phyloP scores from a whole-genome alignment of 768 basidiomycete genomes.

The Phaeolepiota aurea region DNA sequence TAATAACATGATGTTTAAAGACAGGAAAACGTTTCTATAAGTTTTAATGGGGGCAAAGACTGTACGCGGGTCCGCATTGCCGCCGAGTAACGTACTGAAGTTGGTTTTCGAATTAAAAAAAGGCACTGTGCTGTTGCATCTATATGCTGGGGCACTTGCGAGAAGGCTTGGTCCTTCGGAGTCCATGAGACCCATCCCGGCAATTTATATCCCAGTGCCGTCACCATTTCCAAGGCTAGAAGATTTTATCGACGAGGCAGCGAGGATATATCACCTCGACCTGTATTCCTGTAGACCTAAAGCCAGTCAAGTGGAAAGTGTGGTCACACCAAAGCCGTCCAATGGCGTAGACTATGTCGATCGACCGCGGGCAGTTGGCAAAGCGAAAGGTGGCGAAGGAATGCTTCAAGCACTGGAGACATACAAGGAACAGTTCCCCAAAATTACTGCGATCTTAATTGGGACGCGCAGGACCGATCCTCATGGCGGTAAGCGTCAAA shows the following conservation, averaged over 20 bases:
- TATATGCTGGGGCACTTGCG: conserved; percentile 70
- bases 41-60: conserved; percentile 99
- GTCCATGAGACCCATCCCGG: conserved; percentile 39
- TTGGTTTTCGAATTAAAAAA: conserved; percentile 7
- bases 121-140: conserved; percentile 95
- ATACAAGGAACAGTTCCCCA: conserved; percentile 61
- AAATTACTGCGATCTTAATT: conserved; percentile 76
- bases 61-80: conserved; percentile 48
- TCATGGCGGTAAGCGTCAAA: conserved; percentile 68
- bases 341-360: conserved; percentile 13
- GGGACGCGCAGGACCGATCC: conserved; percentile 89
- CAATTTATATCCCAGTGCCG: conserved; percentile 85
- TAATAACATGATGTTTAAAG: conserved; percentile 25
- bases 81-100: not conserved
- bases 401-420: conserved; percentile 74
- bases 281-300: conserved; percentile 51
- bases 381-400: conserved; percentile 50
- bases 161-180: conserved; percentile 25
- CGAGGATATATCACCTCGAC: conserved; percentile 62
- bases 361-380: conserved; percentile 33
- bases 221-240: conserved; percentile 85
- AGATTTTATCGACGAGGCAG: conserved; percentile 64
- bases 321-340: conserved; percentile 25
- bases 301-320: conserved; percentile 38
- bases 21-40: conserved; percentile 67